A percentile compares a stretch with the other conserved stretches of the same genome.
These are phyloP conservation scores for Telfairia occidentalis DNA, from an alignment of 331 rosid species.

Conservation along the genomic window DNA sequence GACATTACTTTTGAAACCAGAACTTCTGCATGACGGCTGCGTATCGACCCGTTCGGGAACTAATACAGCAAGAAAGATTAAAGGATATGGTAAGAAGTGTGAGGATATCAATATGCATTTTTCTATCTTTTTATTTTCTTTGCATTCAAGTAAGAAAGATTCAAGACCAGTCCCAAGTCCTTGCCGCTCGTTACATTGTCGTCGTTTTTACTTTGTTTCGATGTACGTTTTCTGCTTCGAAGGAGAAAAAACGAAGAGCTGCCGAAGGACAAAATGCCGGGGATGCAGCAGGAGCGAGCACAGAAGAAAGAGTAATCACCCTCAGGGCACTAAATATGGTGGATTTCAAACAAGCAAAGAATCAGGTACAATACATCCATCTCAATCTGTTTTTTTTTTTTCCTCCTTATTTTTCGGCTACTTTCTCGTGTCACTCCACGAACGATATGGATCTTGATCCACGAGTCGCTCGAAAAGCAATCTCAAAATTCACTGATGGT, in stretches of 20 bases:
- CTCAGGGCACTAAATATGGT: constrained; percentile 74
- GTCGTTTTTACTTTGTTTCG: not conserved
- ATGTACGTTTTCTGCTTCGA: not conserved
- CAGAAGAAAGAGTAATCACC: constrained; percentile 43
- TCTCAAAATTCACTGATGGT: not conserved
- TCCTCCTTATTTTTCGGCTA: not conserved
- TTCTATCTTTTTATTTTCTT: not conserved
- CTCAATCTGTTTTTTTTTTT: not conserved
- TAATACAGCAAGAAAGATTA: constrained; percentile 69
- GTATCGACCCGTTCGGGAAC: constrained; percentile 75
- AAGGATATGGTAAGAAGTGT: constrained; percentile 51
- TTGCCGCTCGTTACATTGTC: not conserved
- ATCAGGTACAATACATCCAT: constrained; percentile 33
- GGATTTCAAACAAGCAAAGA: constrained; percentile 73
- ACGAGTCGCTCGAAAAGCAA: not conserved
- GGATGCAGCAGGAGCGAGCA: constrained; percentile 13
- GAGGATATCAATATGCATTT: not conserved
- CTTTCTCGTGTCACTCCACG: not conserved
- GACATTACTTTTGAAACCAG: constrained; percentile 25
- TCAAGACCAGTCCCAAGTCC: not conserved
- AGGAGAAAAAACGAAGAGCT: constrained; percentile 60
- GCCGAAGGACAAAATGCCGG: constrained; percentile 21
- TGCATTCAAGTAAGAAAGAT: not conserved
- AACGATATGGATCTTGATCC: not conserved
- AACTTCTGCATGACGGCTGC: constrained; percentile 90